A percentile compares a stretch with the other conserved stretches of the same genome.
Conservation (phyloP, 305 asterid species). For the Fraxinus baroniana region DNA sequence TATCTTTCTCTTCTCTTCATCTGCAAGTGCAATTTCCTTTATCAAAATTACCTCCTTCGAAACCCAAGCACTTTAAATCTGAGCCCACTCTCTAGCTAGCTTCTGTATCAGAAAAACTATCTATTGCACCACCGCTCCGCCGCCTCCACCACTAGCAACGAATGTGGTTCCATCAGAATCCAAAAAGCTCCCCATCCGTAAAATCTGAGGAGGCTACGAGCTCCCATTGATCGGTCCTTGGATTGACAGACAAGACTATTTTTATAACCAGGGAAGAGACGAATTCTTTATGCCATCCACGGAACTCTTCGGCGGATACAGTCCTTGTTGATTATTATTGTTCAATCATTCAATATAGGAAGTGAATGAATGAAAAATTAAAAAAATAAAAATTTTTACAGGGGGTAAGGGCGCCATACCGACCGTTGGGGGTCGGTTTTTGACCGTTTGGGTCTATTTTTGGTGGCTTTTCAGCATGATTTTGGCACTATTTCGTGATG, state of each 20-base stretch:
- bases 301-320: conserved; percentile 80
- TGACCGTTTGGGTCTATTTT: too few relatives aligned
- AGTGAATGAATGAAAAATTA: too few relatives aligned
- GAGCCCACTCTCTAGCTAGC: conserved; percentile 21
- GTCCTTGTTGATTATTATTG: too few relatives aligned
- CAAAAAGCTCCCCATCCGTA: conserved; percentile 39
- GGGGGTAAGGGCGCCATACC: too few relatives aligned
- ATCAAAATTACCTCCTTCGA: conserved; percentile 3
- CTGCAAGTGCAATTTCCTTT: conserved; percentile 30
- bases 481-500: too few relatives aligned
- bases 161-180: background rate
- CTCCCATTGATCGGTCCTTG: conserved; percentile 65
- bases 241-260: conserved; percentile 71
- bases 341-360: too few relatives aligned
- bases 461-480: too few relatives aligned
- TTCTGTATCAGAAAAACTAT: conserved; percentile 37
- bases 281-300: conserved; percentile 77
- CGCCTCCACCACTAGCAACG: background rate
- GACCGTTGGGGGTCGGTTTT: too few relatives aligned
- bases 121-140: conserved; percentile 19
- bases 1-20: conserved; percentile 29
- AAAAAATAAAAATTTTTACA: too few relatives aligned
- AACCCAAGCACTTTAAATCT: background rate
- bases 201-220: conserved; percentile 78
- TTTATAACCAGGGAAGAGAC: conserved; percentile 76